Evolutionary conservation across 2,329 filamentous ascomycete genomes (phyloP).

Genomic region (Fusarium sp.): DNA sequence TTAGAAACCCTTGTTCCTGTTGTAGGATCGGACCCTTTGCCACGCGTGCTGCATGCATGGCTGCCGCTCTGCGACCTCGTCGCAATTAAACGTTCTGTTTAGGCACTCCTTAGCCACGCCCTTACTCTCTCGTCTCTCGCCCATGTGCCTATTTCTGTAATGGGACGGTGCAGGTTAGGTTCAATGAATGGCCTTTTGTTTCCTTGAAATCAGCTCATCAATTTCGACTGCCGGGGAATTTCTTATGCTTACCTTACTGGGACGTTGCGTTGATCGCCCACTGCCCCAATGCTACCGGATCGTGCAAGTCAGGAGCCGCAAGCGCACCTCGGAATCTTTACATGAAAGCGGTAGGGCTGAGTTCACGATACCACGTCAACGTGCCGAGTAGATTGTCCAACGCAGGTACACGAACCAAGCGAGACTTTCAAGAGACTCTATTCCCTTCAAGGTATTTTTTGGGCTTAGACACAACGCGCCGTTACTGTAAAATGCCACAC

Average conservation of each 20-base stretch:
- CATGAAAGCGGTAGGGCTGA: conserved; percentile 41
- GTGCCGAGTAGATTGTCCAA: conserved; percentile 27
- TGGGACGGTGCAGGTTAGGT: conserved; percentile 19
- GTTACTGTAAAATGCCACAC: conserved; percentile 23
- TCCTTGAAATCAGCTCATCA: conserved; percentile 15
- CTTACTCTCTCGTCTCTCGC: conserved; percentile 38
- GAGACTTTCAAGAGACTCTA: conserved; percentile 14
- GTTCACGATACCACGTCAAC: conserved; percentile 40
- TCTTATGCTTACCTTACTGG: conserved; percentile 27
- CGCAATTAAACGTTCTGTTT: conserved; percentile 29
- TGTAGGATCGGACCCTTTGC: conserved; percentile 40
- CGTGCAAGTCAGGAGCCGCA: conserved; percentile 34
- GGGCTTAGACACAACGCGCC: conserved; percentile 32
- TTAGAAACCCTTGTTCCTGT: conserved; percentile 36
- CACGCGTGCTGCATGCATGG: conserved; percentile 45
- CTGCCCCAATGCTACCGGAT: conserved; percentile 39
- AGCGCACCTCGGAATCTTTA: conserved; percentile 34
- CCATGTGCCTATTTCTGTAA: conserved; percentile 29
- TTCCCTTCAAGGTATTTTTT: conserved; percentile 41
- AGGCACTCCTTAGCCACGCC: conserved; percentile 34
- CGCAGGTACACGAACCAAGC: conserved; percentile 28
- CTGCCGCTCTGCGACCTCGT: conserved; percentile 34
- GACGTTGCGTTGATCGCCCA: conserved; percentile 37
- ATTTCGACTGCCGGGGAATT: conserved; percentile 26
- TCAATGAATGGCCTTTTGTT: conserved; percentile 15